Evolutionary conservation across 2,329 filamentous ascomycete species (phyloP).

Genomic region (Botrytis pseudocinerea): DNA sequence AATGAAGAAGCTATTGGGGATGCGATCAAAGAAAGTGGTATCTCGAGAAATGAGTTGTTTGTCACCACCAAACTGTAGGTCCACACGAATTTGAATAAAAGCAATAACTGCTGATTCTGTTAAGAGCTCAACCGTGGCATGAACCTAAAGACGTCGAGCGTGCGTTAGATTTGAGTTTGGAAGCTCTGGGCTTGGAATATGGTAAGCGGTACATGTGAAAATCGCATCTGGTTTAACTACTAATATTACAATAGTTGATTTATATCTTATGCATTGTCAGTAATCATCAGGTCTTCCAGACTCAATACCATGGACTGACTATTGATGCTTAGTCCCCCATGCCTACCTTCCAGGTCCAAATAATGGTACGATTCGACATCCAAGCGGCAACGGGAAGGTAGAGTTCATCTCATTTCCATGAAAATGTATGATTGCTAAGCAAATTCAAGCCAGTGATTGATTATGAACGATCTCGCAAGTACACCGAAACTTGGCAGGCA

Average conservation of each 20-base stretch:
- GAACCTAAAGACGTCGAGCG: conserved; percentile 7
- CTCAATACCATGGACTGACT: not conserved
- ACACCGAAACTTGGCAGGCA: conserved; percentile 19
- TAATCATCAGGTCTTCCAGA: not conserved
- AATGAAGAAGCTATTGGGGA: conserved; percentile 40
- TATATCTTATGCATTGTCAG: conserved; percentile 22
- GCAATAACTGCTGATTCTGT: not conserved
- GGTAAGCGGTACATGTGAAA: not conserved
- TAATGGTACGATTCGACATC: conserved; percentile 10
- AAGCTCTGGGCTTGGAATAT: conserved; percentile 14
- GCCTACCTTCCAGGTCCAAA: conserved; percentile 20
- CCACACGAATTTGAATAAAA: not conserved
- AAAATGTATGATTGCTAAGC: not conserved
- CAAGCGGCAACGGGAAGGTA: conserved; percentile 15
- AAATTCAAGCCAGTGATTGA: conserved; percentile 12
- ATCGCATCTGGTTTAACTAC: not conserved
- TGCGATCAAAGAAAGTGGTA: conserved; percentile 42
- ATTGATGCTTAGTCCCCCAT: conserved; percentile 3
- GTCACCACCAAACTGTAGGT: conserved; percentile 34
- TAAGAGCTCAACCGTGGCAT: conserved; percentile 14
- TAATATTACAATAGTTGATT: conserved; percentile 1
- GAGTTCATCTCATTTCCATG: not conserved
- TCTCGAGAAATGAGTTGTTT: conserved; percentile 44
- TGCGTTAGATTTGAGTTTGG: not conserved
- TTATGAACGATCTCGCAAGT: conserved; percentile 9